Conservation (phyloP, 257 asterid species). For the Solanum chaucha region DNA sequence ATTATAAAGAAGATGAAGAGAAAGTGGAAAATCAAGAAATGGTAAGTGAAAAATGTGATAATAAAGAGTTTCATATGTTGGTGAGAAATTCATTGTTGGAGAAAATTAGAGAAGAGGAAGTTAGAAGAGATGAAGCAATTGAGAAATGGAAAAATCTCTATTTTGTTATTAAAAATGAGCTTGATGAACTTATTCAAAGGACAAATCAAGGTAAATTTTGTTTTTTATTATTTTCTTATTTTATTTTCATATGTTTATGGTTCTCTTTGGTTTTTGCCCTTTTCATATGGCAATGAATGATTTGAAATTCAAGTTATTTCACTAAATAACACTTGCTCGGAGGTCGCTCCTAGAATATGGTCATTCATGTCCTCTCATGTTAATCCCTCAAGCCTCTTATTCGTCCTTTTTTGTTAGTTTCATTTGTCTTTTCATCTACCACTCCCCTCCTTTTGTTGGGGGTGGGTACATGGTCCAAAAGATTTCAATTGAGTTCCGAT, state of each 20-base stretch:
- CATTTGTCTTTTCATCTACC: neutral
- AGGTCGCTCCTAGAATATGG: neutral
- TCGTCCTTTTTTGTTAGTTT: neutral
- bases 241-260: neutral
- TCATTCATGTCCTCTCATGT: neutral
- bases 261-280: neutral
- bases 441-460: neutral
- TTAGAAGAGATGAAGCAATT: constrained; percentile 46
- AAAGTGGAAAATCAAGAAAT: neutral
- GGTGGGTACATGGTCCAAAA: neutral
- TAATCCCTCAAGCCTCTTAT: neutral
- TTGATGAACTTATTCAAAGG: constrained; percentile 66
- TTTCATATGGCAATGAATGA: neutral
- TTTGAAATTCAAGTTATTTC: neutral
- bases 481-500: neutral
- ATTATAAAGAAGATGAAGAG: constrained; percentile 5
- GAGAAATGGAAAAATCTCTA: constrained; percentile 89
- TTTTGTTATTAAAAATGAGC: constrained; percentile 70
- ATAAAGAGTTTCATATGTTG: neutral
- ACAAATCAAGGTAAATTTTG: constrained; percentile 39
- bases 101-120: constrained; percentile 16
- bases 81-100: constrained; percentile 1
- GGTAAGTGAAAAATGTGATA: neutral
- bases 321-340: neutral
- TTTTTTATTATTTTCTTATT: neutral